These are phyloP conservation scores for Penicillium concentricum DNA, from an alignment of 2,329 filamentous ascomycete genomes.

Conservation along the genomic window DNA sequence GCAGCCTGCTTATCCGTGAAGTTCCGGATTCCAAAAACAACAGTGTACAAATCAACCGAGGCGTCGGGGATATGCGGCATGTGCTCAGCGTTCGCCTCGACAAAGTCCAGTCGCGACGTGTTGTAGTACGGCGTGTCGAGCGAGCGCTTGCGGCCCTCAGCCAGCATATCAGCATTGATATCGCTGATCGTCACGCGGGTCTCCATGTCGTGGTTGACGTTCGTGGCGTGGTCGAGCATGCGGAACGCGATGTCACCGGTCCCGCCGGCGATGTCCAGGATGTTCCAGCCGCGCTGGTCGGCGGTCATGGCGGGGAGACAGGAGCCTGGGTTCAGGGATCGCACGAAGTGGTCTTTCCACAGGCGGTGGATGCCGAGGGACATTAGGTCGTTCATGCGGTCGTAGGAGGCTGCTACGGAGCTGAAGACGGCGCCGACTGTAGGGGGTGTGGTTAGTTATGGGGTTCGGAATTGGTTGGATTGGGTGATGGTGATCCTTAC, in stretches of 20 bases:
- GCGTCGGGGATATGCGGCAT: conserved; percentile 64
- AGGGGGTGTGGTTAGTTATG: conserved; percentile 4
- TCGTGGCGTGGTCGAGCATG: conserved; percentile 82
- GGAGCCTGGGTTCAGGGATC: conserved; percentile 79
- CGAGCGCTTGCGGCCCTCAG: conserved; percentile 79
- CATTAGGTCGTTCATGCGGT: conserved; percentile 99
- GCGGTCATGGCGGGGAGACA: conserved; percentile 39
- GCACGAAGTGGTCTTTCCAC: conserved; percentile 97
- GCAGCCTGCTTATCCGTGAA: conserved; percentile 89
- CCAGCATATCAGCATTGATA: conserved; percentile 94
- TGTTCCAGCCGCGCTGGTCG: conserved; percentile 58
- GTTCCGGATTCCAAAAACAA: conserved; percentile 95
- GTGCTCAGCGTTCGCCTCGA: conserved; percentile 86
- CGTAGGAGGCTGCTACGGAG: conserved; percentile 90
- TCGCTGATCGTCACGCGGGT: conserved; percentile 89
- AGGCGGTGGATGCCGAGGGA: conserved; percentile 93
- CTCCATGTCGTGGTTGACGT: conserved; percentile 73
- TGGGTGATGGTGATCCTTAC: conserved; percentile 37
- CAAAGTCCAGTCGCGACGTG: conserved; percentile 62
- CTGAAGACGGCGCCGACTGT: conserved; percentile 86
- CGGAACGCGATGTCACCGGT: conserved; percentile 98
- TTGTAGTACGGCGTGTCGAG: conserved; percentile 60
- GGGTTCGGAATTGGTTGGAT: not conserved
- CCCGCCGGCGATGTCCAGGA: conserved; percentile 94
- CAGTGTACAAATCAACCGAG: conserved; percentile 92